Conservation (phyloP, 73 alveolate genomes). For the Uronychia setigera region DNA sequence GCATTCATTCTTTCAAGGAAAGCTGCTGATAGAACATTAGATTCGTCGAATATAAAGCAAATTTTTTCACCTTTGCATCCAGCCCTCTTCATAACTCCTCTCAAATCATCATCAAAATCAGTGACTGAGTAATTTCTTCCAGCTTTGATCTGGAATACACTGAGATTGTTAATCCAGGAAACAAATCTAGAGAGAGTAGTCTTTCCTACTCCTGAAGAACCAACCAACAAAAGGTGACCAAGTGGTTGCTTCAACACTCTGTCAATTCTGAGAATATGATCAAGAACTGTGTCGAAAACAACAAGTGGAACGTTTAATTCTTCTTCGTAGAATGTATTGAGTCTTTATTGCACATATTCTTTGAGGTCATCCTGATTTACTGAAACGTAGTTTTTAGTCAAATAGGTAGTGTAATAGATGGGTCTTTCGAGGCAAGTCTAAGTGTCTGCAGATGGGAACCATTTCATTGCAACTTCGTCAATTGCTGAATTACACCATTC, state of each 20-base stretch:
- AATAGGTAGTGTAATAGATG: conserved; percentile 87
- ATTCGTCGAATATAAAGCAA: conserved; percentile 98
- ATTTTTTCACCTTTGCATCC: conserved; percentile 98
- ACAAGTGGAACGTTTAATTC: conserved; percentile 98
- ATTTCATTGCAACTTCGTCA: conserved; percentile 84
- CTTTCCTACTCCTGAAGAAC: conserved; percentile 96
- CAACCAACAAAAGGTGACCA: conserved; percentile 98
- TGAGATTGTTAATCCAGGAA: conserved; percentile 97
- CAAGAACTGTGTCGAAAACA: conserved; percentile 97
- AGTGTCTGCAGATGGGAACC: conserved; percentile 83
- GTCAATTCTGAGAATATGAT: conserved; percentile 98
- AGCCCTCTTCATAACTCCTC: conserved; percentile 98
- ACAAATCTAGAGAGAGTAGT: conserved; percentile 98
- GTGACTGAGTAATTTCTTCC: conserved; percentile 98
- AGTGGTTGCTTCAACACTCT: conserved; percentile 98
- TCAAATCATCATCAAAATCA: conserved; percentile 98
- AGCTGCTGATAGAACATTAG: conserved; percentile 99
- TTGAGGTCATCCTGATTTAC: conserved; percentile 94
- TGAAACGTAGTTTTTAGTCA: conserved; percentile 84
- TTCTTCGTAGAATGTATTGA: conserved; percentile 97
- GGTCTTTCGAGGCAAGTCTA: conserved; percentile 89
- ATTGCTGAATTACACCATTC: conserved; percentile 96
- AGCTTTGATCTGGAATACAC: conserved; percentile 97
- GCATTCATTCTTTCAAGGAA: conserved; percentile 99
- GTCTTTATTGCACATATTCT: conserved; percentile 88